A percentile compares a stretch with the other conserved stretches of the same genome.
Evolutionary conservation across 1,284 basidiomycete species (phyloP).

Genomic region (Melanopsichium pennsylvanicum): DNA sequence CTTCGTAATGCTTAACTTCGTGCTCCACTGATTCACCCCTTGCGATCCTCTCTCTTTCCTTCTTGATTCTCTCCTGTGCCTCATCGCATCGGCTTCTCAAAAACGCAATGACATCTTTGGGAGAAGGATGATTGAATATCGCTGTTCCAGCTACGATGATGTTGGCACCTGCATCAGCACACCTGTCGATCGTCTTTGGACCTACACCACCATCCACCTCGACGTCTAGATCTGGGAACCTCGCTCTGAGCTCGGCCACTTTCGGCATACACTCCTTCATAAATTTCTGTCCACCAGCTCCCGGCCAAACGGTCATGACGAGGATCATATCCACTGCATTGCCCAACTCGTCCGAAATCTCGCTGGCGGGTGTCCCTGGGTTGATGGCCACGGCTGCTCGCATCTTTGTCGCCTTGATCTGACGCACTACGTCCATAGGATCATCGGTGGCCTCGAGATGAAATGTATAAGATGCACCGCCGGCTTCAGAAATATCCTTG

Average conservation of each 20-base stretch:
- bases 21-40: conserved; percentile 47
- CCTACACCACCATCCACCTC: conserved; percentile 98
- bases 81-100: conserved; percentile 57
- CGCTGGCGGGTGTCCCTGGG: conserved; percentile 61
- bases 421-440: conserved; percentile 61
- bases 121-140: conserved; percentile 83
- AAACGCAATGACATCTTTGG: conserved; percentile 69
- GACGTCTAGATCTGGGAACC: conserved; percentile 88
- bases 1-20: conserved; percentile 50
- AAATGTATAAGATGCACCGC: conserved; percentile 94
- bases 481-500: conserved; percentile 90
- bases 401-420: conserved; percentile 64
- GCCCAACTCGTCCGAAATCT: conserved; percentile 62
- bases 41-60: conserved; percentile 57
- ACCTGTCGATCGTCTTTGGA: conserved; percentile 85
- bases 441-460: conserved; percentile 81
- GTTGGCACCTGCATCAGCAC: conserved; percentile 85
- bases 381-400: conserved; percentile 64
- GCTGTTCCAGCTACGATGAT: conserved; percentile 98
- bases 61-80: conserved; percentile 60
- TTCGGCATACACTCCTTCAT: conserved; percentile 90
- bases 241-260: conserved; percentile 83
- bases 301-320: conserved; percentile 66
- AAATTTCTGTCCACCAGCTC: conserved; percentile 90
- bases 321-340: conserved; percentile 64